Base-by-base conservation (phyloP, 1,284 basidiomycete genomes). In the Fistulinella staudtii region DNA sequence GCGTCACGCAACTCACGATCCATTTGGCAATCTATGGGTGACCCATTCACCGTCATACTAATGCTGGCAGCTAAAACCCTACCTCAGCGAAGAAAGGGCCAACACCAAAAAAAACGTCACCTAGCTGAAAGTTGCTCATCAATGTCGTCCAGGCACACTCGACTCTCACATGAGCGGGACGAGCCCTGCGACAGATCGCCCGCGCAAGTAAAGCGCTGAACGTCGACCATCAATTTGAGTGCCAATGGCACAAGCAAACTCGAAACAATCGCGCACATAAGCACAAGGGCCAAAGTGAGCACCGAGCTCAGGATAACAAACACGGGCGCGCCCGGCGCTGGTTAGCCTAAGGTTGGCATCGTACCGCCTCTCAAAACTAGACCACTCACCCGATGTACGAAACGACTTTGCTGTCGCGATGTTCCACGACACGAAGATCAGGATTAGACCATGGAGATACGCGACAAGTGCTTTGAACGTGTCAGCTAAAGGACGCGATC, bases 361-460 rank as follows among this genome's bases (percentile, higher is more conserved):
- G 0, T 13, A 17, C 27, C 17, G 13, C 22, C 21, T 15, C n/a
- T 17, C 4, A 36, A 5, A 8, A 23, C 14, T 30, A 15, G 15
- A 9, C 17, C 22, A 38, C 68, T 43, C 46, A 74, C 80, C 66
- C 52, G 67, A 58, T 41, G 63, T 42, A 10, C 64, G 68, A 21
- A 60, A 57, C 28, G 64, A 59, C 40, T 53, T 64, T 23, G 68
- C 63, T 14, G 69, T 64, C 35, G 63, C 63, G 20, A 80, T 61
- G 55, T 80, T 78, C 80, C 80, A 83, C 25, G 72, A 69, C 9
- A 79, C 72, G 53, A 82, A 79, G 13, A 73, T 69, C 41, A 83
- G 55, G 11, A 72, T 61, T 37, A 82, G 65, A 30, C 77, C 45
- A 48, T 72, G 77, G 40, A 83, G 57, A 52, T 76, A 77, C 8